Evolutionary conservation across 495 filamentous ascomycete species (phyloP), one percentile per base, ranked within the genome.

Genomic region (Podospora sp.): DNA sequence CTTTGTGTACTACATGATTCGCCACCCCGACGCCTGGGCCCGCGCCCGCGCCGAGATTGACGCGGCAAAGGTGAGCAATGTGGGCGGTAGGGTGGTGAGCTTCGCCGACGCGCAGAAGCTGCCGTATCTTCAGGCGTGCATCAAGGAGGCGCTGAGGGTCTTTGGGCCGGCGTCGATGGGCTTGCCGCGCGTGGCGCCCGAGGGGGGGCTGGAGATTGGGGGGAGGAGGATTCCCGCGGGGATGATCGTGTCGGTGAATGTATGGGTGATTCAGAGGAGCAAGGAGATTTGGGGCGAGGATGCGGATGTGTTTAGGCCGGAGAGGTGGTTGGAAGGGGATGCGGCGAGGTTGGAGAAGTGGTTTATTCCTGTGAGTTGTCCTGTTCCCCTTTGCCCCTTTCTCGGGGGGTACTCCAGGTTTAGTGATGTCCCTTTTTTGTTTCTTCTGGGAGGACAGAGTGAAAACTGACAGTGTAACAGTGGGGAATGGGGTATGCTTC

Each of bases 111-210:
- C 89, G 0, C 78, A 82, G 49, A 83, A 81, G 6, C 66, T 85
- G 29, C 79, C 81, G 72, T 80, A 82, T 62, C 70, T 76, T 6
- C 77, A 78, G 33, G 79, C 77, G 9, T 80, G 84, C 68, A 84
- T 90, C 68, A 86, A 89, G 66, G 89, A 90, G 69, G 73, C 82
- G 2, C 77, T 90, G 67, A 81, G 89, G 20, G 69, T 90, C 46
- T 80, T 82, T 18, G 86, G 84, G 6, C 77, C 86, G 5, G 84
- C 87, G 6, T 69, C 76, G 6, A 81, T 79, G 49, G 71, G 78
- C 0, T 68, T 88, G 5, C 82, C 84, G 6, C 79, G 87, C 1
- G 71, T 79, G 49, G 86, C 87, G 8, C 76, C 80, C 0, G 46
- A 76, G 8, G 86, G 85, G 12, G 87, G 87, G 4, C 71, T 69